phyloP scores from a whole-genome alignment of 2,329 filamentous ascomycete genomes.

The Rhynchosporium agropyri region DNA sequence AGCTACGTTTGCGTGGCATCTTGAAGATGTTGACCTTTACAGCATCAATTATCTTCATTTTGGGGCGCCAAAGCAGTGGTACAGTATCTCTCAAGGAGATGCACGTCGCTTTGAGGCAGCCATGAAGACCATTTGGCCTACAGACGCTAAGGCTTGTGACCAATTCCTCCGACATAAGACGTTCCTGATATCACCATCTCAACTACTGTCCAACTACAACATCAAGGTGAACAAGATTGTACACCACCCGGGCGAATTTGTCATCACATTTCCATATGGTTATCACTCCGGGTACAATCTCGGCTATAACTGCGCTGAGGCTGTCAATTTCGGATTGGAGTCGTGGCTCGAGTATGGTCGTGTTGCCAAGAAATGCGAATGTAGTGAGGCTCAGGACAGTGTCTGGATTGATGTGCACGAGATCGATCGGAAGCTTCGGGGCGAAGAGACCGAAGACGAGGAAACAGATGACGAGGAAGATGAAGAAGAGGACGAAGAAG shows the following conservation, averaged over 20 bases:
- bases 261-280: conserved; percentile 97
- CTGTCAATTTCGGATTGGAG: conserved; percentile 96
- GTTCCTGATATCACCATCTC: conserved; percentile 90
- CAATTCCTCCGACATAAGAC: conserved; percentile 98
- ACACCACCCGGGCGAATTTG: conserved; percentile 95
- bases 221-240: conserved; percentile 97
- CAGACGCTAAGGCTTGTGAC: conserved; percentile 91
- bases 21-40: conserved; percentile 98
- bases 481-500: conserved; percentile 62
- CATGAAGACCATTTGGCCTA: conserved; percentile 95
- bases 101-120: conserved; percentile 89
- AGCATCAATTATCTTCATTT: conserved; percentile 99
- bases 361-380: conserved; percentile 95
- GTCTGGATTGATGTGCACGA: conserved; percentile 98
- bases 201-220: conserved; percentile 83
- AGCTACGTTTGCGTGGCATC: conserved; percentile 97
- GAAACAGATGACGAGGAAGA: conserved; percentile 74
- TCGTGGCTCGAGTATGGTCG: conserved; percentile 94
- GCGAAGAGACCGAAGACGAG: conserved; percentile 84
- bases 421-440: conserved; percentile 90
- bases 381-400: conserved; percentile 91
- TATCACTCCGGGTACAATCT: conserved; percentile 98
- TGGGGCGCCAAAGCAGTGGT: conserved; percentile 98
- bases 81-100: conserved; percentile 96
- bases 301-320: conserved; percentile 98